phyloP scores from a whole-genome alignment of 2,329 filamentous ascomycete genomes.

The Cercospora beticola region DNA sequence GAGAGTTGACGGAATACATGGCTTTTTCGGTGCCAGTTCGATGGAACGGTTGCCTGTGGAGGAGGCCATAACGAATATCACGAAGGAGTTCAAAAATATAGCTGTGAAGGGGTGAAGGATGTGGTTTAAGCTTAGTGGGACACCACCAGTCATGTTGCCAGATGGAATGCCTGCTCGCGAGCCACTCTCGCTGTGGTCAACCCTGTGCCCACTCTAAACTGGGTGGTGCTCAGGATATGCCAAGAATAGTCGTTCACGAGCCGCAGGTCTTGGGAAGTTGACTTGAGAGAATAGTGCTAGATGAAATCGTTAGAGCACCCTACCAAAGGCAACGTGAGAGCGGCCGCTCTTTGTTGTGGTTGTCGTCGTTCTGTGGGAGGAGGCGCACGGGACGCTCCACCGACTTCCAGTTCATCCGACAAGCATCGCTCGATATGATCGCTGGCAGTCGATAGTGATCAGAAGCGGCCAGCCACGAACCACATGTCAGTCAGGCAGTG shows the following conservation, averaged over 20 bases:
- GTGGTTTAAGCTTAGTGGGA: not conserved
- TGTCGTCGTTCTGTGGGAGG: not conserved
- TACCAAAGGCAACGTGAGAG: not conserved
- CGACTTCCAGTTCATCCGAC: not conserved
- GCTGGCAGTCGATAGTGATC: not conserved
- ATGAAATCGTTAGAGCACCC: not conserved
- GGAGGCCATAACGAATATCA: conserved; percentile 61
- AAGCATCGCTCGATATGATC: not conserved
- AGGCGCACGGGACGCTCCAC: not conserved
- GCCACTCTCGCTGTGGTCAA: not conserved
- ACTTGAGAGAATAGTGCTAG: not conserved
- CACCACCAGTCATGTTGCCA: not conserved
- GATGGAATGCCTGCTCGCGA: not conserved
- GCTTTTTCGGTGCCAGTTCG: conserved; percentile 69
- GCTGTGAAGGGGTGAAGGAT: not conserved
- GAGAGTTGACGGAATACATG: conserved; percentile 63
- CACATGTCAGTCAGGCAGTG: not conserved
- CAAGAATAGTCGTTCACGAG: not conserved
- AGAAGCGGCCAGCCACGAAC: not conserved
- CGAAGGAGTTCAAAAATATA: conserved; percentile 53
- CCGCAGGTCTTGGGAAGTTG: not conserved
- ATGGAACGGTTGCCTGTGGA: conserved; percentile 71
- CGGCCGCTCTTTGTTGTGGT: not conserved
- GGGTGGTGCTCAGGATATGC: not conserved
- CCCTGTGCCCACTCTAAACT: not conserved